A percentile compares a stretch with the other conserved stretches of the same genome.
Conservation (phyloP, 805 yeast species). For the Hemisphaericaspora nanyangensis region DNA sequence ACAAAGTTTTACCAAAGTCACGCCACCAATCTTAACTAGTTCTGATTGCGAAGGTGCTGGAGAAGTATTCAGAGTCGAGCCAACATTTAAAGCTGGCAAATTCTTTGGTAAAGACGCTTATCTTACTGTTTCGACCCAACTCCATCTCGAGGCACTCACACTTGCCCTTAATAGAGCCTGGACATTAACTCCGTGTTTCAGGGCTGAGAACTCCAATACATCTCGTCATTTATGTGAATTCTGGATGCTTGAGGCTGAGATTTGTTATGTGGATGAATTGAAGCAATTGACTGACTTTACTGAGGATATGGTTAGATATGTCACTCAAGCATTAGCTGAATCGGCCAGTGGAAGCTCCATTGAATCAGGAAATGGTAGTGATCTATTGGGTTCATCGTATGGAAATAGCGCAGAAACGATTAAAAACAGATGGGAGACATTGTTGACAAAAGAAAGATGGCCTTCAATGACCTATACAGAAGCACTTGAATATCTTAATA, state of each 20-base stretch:
- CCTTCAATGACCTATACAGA: constrained; percentile 67
- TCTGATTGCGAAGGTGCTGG: constrained; percentile 99
- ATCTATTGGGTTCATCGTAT: constrained; percentile 34
- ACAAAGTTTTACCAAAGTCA: constrained; percentile 61
- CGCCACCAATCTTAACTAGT: constrained; percentile 83
- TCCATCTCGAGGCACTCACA: constrained; percentile 81
- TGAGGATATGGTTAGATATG: constrained; percentile 64
- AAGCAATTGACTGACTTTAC: constrained; percentile 59
- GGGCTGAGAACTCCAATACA: constrained; percentile 92
- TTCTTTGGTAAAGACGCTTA: constrained; percentile 63
- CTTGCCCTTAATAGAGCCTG: constrained; percentile 77
- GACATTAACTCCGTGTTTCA: constrained; percentile 86
- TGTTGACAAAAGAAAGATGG: constrained; percentile 53
- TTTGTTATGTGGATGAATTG: constrained; percentile 60
- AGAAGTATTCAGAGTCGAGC: constrained; percentile 66
- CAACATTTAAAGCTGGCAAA: constrained; percentile 17
- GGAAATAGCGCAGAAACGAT: constrained; percentile 33
- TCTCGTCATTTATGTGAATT: constrained; percentile 89
- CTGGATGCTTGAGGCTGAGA: constrained; percentile 96
- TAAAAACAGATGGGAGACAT: constrained; percentile 53
- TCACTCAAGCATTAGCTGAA: constrained; percentile 19
- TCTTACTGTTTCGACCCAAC: constrained; percentile 86
- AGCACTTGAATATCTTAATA: constrained; percentile 54
- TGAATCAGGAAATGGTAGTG: constrained; percentile 12
- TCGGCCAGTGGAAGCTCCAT: neutral